Percentiles rank a stretch among this genome's conserved stretches.
Evolutionary conservation across 2,329 filamentous ascomycete genomes (phyloP).

Genomic region (Pyrenophora graminea): DNA sequence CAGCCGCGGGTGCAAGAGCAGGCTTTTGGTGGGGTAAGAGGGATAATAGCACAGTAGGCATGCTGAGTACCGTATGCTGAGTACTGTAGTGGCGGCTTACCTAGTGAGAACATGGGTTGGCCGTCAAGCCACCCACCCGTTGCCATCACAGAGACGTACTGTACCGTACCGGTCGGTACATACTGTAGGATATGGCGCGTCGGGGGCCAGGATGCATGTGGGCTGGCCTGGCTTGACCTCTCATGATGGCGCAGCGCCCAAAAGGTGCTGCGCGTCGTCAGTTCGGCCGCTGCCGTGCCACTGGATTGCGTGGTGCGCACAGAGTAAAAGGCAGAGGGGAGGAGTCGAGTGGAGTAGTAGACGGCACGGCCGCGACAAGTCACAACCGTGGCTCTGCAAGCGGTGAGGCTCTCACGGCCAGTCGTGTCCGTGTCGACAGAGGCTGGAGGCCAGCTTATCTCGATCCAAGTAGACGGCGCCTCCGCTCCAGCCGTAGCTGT

Average conservation of each 20-base stretch:
- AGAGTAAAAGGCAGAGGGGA: not conserved
- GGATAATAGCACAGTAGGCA: not conserved
- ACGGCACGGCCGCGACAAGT: slow-evolving; percentile 2
- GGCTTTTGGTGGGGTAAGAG: slow-evolving; percentile 8
- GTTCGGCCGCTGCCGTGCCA: slow-evolving; percentile 13
- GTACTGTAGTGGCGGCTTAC: not conserved
- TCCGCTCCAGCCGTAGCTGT: slow-evolving; percentile 14
- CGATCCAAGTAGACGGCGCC: slow-evolving; percentile 15
- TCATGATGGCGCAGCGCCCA: slow-evolving; percentile 3
- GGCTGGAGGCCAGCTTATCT: slow-evolving; percentile 14
- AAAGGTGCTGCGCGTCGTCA: not conserved
- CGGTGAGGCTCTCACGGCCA: slow-evolving; percentile 12
- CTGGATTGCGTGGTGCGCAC: slow-evolving; percentile 10
- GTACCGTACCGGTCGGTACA: too few species aligned
- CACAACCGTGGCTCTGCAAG: slow-evolving; percentile 2
- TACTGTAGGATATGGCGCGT: not conserved
- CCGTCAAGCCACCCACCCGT: too few species aligned
- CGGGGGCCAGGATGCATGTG: not conserved
- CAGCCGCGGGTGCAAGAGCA: not conserved
- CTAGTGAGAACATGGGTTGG: too few species aligned
- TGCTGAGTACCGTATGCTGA: slow-evolving; percentile 1
- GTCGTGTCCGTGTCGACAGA: not conserved
- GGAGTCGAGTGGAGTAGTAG: not conserved
- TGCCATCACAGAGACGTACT: not conserved
- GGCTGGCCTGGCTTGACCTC: slow-evolving; percentile 6